phyloP scores from a whole-genome alignment of 345 rosid species.

The Toxicodendron radicans region DNA sequence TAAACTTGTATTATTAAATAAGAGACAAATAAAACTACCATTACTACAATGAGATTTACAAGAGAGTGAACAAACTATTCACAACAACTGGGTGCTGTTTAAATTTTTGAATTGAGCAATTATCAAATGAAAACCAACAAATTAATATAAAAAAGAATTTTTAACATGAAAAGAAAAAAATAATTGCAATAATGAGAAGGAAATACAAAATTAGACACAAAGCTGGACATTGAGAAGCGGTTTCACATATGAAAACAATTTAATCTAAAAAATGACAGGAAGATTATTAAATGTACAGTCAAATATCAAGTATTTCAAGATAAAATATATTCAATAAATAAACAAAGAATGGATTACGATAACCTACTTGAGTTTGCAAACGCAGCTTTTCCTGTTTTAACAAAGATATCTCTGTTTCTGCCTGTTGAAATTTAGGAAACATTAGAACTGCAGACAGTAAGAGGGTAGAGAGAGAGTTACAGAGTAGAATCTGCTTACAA shows the following conservation, averaged over 20 bases:
- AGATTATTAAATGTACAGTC: background rate
- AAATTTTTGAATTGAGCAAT: too few species aligned
- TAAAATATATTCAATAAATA: background rate
- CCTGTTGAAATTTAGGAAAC: constrained; percentile 43
- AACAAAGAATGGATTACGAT: background rate
- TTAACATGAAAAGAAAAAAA: background rate
- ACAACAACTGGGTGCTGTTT: too few species aligned
- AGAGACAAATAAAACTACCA: too few species aligned
- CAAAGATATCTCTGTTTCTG: constrained; percentile 90
- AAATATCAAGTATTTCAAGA: background rate
- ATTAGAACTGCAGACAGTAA: constrained; percentile 15
- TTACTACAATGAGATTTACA: too few species aligned
- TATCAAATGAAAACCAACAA: background rate
- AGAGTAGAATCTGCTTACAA: constrained; percentile 48
- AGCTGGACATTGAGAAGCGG: background rate
- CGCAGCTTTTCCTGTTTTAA: constrained; percentile 88
- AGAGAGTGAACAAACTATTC: too few species aligned
- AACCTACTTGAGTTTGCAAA: constrained; percentile 79
- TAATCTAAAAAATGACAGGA: background rate
- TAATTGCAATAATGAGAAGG: background rate
- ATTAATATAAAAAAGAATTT: background rate
- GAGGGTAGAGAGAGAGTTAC: background rate
- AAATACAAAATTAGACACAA: background rate
- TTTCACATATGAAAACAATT: background rate
- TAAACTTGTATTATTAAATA: too few species aligned